These are phyloP conservation scores for Balamuthia mandrillaris DNA, from an alignment of 208 protist species.

Conservation along the genomic window DNA sequence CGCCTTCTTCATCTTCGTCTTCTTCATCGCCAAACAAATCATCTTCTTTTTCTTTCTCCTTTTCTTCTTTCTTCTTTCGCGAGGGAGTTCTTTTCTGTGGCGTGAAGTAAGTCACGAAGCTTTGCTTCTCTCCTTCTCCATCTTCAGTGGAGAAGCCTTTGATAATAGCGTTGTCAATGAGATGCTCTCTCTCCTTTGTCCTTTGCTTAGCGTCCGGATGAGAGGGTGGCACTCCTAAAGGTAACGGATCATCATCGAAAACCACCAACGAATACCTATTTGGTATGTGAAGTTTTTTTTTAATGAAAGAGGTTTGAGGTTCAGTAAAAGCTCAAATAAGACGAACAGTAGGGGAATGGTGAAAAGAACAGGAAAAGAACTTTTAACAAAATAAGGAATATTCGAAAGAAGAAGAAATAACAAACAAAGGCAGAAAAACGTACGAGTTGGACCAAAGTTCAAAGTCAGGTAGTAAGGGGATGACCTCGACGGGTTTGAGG, in stretches of 20 bases:
- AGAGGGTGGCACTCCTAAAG: no score
- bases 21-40: not conserved
- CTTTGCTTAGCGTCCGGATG: not conserved
- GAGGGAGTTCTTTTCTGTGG: constrained; percentile 43
- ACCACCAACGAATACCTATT: no score
- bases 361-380: not conserved
- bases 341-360: not conserved
- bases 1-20: constrained; percentile 15
- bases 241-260: no score
- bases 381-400: not conserved
- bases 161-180: constrained; percentile 2
- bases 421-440: not conserved
- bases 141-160: constrained; percentile 47
- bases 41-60: constrained; percentile 11
- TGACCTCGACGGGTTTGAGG: constrained; percentile 18
- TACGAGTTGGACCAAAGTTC: constrained; percentile 51
- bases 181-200: not conserved
- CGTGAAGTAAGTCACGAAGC: constrained; percentile 41
- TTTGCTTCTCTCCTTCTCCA: constrained; percentile 43
- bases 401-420: not conserved
- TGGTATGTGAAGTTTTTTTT: no score
- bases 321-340: not conserved
- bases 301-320: no score
- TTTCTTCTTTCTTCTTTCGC: constrained; percentile 42
- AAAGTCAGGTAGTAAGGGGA: constrained; percentile 50